Base-by-base conservation (phyloP, 1,284 basidiomycete genomes). In the Microbotryum silenes-acaulis region DNA sequence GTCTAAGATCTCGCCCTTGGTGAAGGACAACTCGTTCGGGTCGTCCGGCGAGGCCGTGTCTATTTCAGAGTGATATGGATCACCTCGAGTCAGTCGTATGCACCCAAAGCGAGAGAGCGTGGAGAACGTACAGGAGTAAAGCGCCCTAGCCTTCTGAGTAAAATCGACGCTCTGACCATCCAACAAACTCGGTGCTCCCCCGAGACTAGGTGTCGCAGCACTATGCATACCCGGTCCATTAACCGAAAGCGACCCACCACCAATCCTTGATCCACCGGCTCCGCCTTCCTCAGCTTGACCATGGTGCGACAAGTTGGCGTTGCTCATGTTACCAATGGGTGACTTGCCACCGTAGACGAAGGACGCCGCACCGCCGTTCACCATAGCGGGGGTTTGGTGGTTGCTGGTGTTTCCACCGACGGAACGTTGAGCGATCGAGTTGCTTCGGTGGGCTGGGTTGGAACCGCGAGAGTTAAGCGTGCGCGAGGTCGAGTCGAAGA, bases 11-110 rank as follows among this genome's bases (percentile, higher is more conserved):
- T 98, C 94, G 57, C 91, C 91, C 76, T 97, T 97, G 60, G 79
- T 75, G 76, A 98, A 97, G 51, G 89, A 89, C 55, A 98, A 89
- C 78, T 98, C 96, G 73, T 91, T 96, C 10, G 93, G 90, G 76
- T 98, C 94, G 67, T 97, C 92, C 21, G 89, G 81, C 10, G 87
- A 91, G 37, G 93, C 94, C 62, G 83, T 84, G 79, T 98, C 92
- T 86, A 76, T 62, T 57, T 57, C 67, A 76, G 64, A 72, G 70
- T 18, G 72, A 74, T 25, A 47, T 42, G 27, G 47, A n/a, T 10
- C 10, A 45, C 37, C 45, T n/a, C 57, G 42, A 25, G 27, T 20
- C 45, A 49, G n/a, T 44, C 45, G n/a, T 18, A n/a, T 2, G 7
- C 14, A 31, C 23, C 6, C 7, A 14, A 27, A 5, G 6, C 16